Evolutionary conservation across 805 yeast species (phyloP).

Genomic region (Suhomyces canberraensis): DNA sequence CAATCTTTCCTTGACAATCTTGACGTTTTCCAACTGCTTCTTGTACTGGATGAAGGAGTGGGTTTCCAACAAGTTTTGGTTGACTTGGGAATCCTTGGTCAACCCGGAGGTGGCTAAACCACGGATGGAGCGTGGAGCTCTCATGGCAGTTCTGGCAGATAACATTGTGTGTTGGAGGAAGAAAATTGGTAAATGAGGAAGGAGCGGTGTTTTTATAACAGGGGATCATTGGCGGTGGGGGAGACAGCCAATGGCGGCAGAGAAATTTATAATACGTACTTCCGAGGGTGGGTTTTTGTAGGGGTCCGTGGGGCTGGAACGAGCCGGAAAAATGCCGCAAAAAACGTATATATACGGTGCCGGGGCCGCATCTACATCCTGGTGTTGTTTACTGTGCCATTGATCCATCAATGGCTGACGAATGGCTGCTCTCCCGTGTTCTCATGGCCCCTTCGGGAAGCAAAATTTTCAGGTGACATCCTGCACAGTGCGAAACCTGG

Average conservation of each 20-base stretch:
- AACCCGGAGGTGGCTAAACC: conserved; percentile 52
- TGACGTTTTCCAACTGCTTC: conserved; percentile 82
- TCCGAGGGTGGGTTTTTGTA: conserved; percentile 5
- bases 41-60: conserved; percentile 89
- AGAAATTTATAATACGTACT: conserved; percentile 19
- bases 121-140: conserved; percentile 37
- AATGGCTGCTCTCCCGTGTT: too few relatives aligned
- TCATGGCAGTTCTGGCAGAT: conserved; percentile 39
- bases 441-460: neutral
- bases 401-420: too few relatives aligned
- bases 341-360: too few relatives aligned
- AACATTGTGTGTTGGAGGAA: conserved; percentile 26
- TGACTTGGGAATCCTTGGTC: conserved; percentile 69
- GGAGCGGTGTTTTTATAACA: conserved; percentile 4
- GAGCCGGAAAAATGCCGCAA: neutral
- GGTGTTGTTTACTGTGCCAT: too few relatives aligned
- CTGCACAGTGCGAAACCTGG: conserved; percentile 7
- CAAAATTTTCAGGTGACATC: conserved; percentile 1
- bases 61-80: conserved; percentile 77
- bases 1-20: conserved; percentile 77
- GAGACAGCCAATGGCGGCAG: conserved; percentile 22
- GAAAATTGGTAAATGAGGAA: conserved; percentile 1
- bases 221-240: conserved; percentile 4
- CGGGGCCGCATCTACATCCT: too few relatives aligned
- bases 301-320: neutral